phyloP scores from a whole-genome alignment of 345 rosid genomes.

The Reutealis trisperma region DNA sequence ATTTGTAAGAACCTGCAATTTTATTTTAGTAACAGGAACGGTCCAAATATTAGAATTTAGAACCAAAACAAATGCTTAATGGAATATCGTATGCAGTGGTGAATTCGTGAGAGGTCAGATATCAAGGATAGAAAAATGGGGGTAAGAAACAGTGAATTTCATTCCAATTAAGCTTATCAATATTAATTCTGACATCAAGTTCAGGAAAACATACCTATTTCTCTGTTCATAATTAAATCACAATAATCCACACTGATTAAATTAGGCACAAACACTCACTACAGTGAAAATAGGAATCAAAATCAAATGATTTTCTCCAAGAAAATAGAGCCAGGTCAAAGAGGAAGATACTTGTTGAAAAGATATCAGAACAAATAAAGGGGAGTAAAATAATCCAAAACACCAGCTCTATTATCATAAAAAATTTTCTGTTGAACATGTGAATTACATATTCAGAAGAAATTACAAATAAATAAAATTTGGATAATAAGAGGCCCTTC shows the following conservation, averaged over 20 bases:
- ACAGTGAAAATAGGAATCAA: background rate
- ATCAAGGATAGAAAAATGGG: background rate
- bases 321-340: conserved; percentile 1
- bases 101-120: background rate
- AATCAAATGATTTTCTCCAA: background rate
- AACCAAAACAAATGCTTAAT: conserved; percentile 4
- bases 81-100: background rate
- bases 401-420: background rate
- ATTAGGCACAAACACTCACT: background rate
- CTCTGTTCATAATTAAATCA: too few relatives aligned
- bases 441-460: background rate
- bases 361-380: background rate
- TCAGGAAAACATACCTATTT: background rate
- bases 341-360: background rate
- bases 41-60: conserved; percentile 24
- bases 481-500: background rate
- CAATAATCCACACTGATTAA: background rate
- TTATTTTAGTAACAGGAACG: conserved; percentile 16
- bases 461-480: background rate
- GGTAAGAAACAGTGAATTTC: background rate
- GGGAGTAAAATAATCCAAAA: background rate
- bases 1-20: conserved; percentile 83
- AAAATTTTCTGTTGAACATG: background rate
- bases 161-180: background rate
- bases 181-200: background rate